Evolutionary conservation across 768 basidiomycete species (phyloP).

Genomic region (Goffeauzyma gilvescens): DNA sequence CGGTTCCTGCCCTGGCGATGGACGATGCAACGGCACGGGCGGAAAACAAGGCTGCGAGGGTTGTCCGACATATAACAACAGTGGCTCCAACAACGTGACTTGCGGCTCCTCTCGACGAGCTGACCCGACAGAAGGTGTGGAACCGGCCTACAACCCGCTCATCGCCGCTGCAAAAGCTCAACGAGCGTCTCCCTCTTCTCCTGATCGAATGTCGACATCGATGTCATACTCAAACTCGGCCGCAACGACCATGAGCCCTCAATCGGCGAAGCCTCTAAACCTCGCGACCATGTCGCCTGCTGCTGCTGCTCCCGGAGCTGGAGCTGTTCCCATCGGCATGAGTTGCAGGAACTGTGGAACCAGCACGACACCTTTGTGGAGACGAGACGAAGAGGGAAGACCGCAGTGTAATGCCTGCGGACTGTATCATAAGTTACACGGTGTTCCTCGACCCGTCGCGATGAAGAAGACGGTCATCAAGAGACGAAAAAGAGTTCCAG

Average conservation of each 20-base stretch:
- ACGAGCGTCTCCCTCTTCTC: constrained; percentile 1
- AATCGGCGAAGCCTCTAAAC: too few relatives aligned
- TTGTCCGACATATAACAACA: constrained; percentile 93
- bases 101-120: too few relatives aligned
- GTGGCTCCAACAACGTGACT: constrained; percentile 31
- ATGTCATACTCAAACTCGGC: constrained; percentile 20
- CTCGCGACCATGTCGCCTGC: constrained; percentile 15
- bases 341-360: constrained; percentile 32
- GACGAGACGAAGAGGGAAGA: constrained; percentile 36
- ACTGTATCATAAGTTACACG: constrained; percentile 94
- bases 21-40: constrained; percentile 91
- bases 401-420: constrained; percentile 38
- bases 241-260: too few relatives aligned
- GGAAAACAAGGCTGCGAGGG: constrained; percentile 82
- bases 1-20: constrained; percentile 90
- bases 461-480: constrained; percentile 99
- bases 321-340: constrained; percentile 29
- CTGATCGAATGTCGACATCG: neutral
- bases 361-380: constrained; percentile 36
- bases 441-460: constrained; percentile 84
- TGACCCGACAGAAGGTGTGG: constrained; percentile 30
- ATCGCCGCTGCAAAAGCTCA: constrained; percentile 12
- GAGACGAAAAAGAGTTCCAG: constrained; percentile 87
- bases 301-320: constrained; percentile 15
- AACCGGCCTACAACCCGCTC: constrained; percentile 14